Base-by-base conservation (phyloP, 2,329 filamentous ascomycete species). In the Venturiaceae sp. region DNA sequence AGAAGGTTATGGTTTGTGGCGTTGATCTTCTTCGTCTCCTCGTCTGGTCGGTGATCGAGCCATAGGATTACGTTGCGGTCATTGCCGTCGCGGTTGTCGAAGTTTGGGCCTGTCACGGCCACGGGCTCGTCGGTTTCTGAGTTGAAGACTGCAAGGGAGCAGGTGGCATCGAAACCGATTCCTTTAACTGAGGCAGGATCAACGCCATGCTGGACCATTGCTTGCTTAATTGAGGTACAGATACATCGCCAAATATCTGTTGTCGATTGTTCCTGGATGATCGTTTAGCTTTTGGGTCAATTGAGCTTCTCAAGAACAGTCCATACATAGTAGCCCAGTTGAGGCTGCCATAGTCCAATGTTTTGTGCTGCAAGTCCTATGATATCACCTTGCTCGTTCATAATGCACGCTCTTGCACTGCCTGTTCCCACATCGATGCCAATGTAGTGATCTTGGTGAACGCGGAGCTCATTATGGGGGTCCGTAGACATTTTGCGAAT, bases 111-210 rank as follows among this genome's bases (percentile, higher is more conserved):
- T 1, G 92, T 96, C 23, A 99, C 90, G n/a, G 87, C 81, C 53
- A 96, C 80, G 2, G 94, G 94, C 73, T 95, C 88, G 71, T 96
- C 88, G 3, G 90, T 95, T 66, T 96, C 90, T 68, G 88, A 79
- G 58, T 86, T 82, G 75, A 99, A 96, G 65, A 97, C 92, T 33
- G 92, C 83, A 30, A 99, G 83, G 19, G 94, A 99, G 79, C 94
- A 99, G n/a, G 94, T 99, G 23, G 94, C 94, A 72, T 99, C 94
- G 72, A 99, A 97, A 57, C 94, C 94, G 67, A 99, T 90, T 60
- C 94, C 94, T 65, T 87, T 87, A 66, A 99, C 87, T 36, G 83
- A 85, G 62, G 76, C 77, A 4, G 86, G 82, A 66, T 92, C 85
- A 64, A 95, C 85, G 65, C 85, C 86, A 64, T 92, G 88, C 71